Percentiles rank a stretch among this genome's conserved stretches.
phyloP scores from a whole-genome alignment of 2,329 filamentous ascomycete genomes.

The Colletotrichum sp. region DNA sequence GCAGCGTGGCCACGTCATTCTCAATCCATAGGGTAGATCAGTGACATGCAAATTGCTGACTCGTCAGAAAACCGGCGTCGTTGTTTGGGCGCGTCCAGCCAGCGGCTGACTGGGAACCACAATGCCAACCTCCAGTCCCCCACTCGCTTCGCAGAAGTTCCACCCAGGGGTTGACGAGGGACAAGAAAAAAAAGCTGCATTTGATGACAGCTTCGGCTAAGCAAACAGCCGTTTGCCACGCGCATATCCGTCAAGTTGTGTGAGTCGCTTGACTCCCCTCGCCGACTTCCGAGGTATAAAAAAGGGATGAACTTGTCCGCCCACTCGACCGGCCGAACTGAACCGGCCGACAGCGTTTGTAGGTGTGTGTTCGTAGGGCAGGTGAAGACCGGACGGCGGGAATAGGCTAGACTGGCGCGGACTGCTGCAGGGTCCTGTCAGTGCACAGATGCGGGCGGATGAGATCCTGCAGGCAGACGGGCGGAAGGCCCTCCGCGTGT shows the following conservation, averaged over 20 bases:
- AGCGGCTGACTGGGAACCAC: not conserved
- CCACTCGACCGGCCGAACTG: not conserved
- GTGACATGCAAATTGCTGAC: not conserved
- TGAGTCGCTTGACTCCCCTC: not conserved
- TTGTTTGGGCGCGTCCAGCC: not conserved
- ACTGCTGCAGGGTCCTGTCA: not conserved
- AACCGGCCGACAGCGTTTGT: not conserved
- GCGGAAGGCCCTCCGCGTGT: not conserved
- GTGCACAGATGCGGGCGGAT: not conserved
- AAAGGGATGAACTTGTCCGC: not conserved
- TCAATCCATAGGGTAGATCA: not conserved
- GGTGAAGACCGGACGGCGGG: not conserved
- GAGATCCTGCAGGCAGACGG: not conserved
- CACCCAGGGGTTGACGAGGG: not conserved
- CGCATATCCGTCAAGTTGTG: not conserved
- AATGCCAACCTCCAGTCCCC: not conserved
- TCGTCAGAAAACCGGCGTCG: not conserved
- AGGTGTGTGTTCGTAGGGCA: not conserved
- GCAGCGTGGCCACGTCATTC: not conserved
- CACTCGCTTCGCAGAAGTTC: not conserved
- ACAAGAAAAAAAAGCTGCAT: not conserved
- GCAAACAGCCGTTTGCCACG: not conserved
- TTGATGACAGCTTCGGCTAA: not conserved
- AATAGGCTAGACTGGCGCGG: not conserved
- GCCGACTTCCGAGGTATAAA: not conserved